These are phyloP conservation scores for Hebeloma cylindrosporum DNA, from an alignment of 768 basidiomycete genomes.

Conservation along the genomic window DNA sequence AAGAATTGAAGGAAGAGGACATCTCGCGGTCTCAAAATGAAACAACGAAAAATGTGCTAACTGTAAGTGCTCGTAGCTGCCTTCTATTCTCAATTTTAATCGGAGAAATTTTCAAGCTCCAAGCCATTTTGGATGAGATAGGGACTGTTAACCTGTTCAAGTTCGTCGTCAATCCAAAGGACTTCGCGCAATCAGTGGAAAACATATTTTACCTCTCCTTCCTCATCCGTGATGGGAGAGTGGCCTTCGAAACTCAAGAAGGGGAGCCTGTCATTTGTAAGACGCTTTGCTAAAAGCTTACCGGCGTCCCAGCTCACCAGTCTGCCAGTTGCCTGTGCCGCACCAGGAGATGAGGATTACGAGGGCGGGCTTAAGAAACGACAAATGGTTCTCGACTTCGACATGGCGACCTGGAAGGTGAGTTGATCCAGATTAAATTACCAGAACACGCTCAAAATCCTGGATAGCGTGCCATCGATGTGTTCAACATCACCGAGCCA, in stretches of 20 bases:
- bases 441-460: neutral
- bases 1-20: slow-evolving; percentile 81
- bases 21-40: slow-evolving; percentile 84
- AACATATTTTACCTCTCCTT: slow-evolving; percentile 96
- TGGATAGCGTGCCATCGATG: slow-evolving; percentile 77
- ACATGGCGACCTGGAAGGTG: slow-evolving; percentile 88
- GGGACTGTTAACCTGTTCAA: slow-evolving; percentile 72
- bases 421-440: slow-evolving; percentile 17
- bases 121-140: slow-evolving; percentile 49
- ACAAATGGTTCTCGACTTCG: slow-evolving; percentile 91
- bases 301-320: neutral
- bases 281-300: slow-evolving; percentile 23
- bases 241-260: slow-evolving; percentile 66
- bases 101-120: slow-evolving; percentile 45
- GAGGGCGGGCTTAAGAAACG: slow-evolving; percentile 63
- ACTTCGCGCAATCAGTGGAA: slow-evolving; percentile 93
- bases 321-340: slow-evolving; percentile 60
- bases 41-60: slow-evolving; percentile 81
- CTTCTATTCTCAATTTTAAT: neutral
- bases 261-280: slow-evolving; percentile 77
- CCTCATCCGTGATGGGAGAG: slow-evolving; percentile 82
- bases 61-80: slow-evolving; percentile 43
- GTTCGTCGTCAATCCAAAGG: slow-evolving; percentile 86
- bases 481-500: slow-evolving; percentile 77
- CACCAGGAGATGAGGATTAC: slow-evolving; percentile 65